Evolutionary conservation across 768 basidiomycete genomes (phyloP).

Genomic region (Rhodotorula graminis): DNA sequence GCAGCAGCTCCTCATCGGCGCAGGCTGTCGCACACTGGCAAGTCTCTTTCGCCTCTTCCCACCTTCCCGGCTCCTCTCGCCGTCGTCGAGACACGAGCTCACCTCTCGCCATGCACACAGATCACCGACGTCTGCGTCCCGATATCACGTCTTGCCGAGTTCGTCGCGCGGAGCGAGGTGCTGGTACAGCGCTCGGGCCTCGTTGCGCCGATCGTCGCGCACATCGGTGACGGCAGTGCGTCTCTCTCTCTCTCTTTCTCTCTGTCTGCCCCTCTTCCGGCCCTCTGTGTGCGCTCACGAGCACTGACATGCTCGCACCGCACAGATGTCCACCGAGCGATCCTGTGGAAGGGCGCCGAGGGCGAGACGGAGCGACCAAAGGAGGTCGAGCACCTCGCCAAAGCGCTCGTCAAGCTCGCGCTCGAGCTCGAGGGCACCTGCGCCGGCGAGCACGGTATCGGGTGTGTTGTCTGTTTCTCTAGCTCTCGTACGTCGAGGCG

Average conservation of each 20-base stretch:
- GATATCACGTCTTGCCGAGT: slow-evolving; percentile 47
- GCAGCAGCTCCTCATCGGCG: slow-evolving; percentile 63
- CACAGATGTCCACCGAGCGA: slow-evolving; percentile 47
- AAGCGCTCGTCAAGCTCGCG: slow-evolving; percentile 48
- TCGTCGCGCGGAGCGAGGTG: slow-evolving; percentile 65
- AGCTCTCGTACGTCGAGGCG: no score
- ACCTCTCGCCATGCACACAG: neutral
- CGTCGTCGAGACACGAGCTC: no score
- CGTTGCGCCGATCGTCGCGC: slow-evolving; percentile 70
- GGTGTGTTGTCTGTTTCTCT: neutral
- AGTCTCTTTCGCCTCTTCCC: slow-evolving; percentile 30
- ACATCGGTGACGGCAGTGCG: slow-evolving; percentile 48
- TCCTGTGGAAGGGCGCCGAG: slow-evolving; percentile 41
- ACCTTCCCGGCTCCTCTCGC: neutral
- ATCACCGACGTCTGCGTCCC: slow-evolving; percentile 48
- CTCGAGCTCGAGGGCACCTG: slow-evolving; percentile 50
- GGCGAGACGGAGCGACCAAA: neutral
- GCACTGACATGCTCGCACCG: no score
- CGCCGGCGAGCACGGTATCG: slow-evolving; percentile 45
- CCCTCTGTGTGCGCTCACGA: no score
- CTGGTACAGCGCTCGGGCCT: slow-evolving; percentile 64
- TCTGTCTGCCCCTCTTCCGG: no score
- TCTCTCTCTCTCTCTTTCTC: neutral
- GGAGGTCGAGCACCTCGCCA: slow-evolving; percentile 45
- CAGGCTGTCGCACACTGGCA: slow-evolving; percentile 72